phyloP scores from a whole-genome alignment of 2,329 filamentous ascomycete species.

The Colletotrichum sp. region DNA sequence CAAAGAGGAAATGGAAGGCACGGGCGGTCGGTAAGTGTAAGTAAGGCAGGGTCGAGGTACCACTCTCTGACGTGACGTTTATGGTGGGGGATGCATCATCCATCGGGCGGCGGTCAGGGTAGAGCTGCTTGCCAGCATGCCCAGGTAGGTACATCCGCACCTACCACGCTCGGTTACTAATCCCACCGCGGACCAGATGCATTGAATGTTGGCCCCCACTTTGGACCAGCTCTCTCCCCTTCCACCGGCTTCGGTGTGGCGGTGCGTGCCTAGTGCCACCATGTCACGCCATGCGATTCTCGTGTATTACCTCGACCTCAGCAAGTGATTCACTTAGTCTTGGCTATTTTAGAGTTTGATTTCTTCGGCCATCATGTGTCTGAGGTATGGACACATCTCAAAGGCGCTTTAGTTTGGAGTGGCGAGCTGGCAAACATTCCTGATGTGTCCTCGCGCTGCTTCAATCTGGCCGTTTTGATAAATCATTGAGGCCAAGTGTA shows the following conservation, averaged over 20 bases:
- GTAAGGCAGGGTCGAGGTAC: neutral
- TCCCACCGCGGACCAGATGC: neutral
- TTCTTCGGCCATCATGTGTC: neutral
- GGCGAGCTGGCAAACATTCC: neutral
- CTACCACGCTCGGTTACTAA: constrained; percentile 1
- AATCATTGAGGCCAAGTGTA: neutral
- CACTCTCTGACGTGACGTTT: neutral
- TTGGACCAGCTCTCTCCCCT: neutral
- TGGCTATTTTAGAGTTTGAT: neutral
- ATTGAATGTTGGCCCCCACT: neutral
- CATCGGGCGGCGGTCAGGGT: neutral
- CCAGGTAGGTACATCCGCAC: neutral
- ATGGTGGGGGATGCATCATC: neutral
- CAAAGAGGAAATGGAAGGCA: neutral
- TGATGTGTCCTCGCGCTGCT: neutral
- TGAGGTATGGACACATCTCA: neutral
- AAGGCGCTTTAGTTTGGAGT: neutral
- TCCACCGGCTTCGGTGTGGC: constrained; percentile 20
- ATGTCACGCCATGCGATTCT: neutral
- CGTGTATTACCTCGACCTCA: neutral
- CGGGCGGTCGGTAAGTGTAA: neutral
- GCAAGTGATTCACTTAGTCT: neutral
- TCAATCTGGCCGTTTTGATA: neutral
- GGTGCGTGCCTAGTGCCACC: neutral
- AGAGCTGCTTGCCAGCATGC: neutral